phyloP scores from a whole-genome alignment of 441 rosid genomes.

The Arabidopsis lyrata region DNA sequence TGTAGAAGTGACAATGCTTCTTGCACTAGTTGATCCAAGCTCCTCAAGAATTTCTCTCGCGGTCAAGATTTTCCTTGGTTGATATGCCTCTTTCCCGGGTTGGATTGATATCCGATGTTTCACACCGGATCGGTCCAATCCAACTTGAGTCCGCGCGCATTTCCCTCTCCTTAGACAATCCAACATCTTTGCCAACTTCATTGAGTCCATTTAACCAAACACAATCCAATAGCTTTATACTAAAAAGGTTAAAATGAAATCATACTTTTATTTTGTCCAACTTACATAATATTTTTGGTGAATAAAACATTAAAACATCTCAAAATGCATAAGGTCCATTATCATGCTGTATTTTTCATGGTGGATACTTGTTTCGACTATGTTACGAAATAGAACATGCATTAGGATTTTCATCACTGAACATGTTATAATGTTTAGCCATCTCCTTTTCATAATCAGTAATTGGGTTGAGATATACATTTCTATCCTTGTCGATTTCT shows the following conservation, averaged over 20 bases:
- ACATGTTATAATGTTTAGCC: background rate
- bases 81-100: too few relatives aligned
- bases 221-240: background rate
- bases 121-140: too few relatives aligned
- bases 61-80: too few relatives aligned
- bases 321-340: background rate
- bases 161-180: too few relatives aligned
- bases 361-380: background rate
- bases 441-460: conserved; percentile 1
- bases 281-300: background rate
- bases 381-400: background rate
- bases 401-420: conserved; percentile 8
- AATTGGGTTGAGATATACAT: background rate
- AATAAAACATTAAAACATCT: background rate
- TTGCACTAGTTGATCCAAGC: too few relatives aligned
- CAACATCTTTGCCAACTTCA: too few relatives aligned
- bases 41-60: too few relatives aligned
- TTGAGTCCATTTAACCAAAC: too few relatives aligned
- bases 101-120: too few relatives aligned
- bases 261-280: background rate
- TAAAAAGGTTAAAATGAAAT: background rate
- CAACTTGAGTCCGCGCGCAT: too few relatives aligned
- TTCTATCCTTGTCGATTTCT: background rate
- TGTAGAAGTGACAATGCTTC: too few relatives aligned
- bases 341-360: background rate